phyloP scores from a whole-genome alignment of 306 rosid genomes.

The Chamaecrista fasciculata region DNA sequence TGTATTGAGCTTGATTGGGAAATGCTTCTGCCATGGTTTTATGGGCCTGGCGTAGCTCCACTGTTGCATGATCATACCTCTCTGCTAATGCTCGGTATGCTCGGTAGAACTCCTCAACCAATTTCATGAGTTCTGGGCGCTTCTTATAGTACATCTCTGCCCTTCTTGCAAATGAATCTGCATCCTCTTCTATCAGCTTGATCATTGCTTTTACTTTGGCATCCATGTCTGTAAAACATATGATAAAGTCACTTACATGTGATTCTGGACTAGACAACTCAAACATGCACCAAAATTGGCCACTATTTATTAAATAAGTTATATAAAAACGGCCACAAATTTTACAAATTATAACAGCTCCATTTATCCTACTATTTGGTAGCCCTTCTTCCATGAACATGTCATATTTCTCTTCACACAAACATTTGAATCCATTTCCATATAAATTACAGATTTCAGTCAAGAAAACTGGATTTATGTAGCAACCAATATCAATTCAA shows the following conservation, averaged over 20 bases:
- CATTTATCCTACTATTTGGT: constrained; percentile 14
- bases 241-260: constrained; percentile 22
- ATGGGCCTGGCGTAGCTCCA: constrained; percentile 91
- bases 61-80: constrained; percentile 97
- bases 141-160: constrained; percentile 99
- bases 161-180: constrained; percentile 98
- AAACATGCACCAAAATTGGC: background rate
- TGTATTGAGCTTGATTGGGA: constrained; percentile 72
- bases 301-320: background rate
- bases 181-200: constrained; percentile 99
- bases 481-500: background rate
- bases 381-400: background rate
- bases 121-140: constrained; percentile 94
- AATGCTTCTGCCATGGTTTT: constrained; percentile 91
- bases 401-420: background rate
- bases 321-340: background rate
- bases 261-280: background rate
- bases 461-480: background rate
- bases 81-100: constrained; percentile 99
- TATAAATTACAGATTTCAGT: constrained; percentile 12
- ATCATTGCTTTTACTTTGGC: constrained; percentile 96
- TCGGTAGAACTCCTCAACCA: constrained; percentile 97
- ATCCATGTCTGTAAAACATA: constrained; percentile 77
- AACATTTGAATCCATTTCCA: background rate
- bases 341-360: constrained; percentile 13